Base-by-base conservation (phyloP, 164 flowering plant genomes). In the Sextonia rubra region DNA sequence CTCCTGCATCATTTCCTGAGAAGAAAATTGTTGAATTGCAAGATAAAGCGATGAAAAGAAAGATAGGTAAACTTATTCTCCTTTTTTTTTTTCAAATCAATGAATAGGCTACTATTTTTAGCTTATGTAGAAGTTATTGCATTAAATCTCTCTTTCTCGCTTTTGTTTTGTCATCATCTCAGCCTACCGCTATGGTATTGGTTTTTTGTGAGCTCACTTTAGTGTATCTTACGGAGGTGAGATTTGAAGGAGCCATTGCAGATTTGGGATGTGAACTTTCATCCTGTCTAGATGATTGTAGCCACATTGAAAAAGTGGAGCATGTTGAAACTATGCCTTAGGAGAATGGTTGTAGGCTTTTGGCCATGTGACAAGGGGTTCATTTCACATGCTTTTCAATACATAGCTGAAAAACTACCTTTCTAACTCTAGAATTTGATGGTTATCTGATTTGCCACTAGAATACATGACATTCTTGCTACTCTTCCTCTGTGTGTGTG, bases 21-120 rank as follows among this genome's bases (percentile, higher is more conserved):
- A 68, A 61, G 73, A 85, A 82, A 81, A 74, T n/a, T 70, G 49
- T 32, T 47, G 80, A 79, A 73, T 68, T 26, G 66, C 87, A 77
- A 66, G 82, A 77, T 52, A 89, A 79, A 77, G 86, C 81, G 60
- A 77, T 86, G 70, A 90, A 87, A 75, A 82, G 91, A 85, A 94
- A 94, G 75, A 71, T 82, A 62, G 94, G 97, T 94, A 85, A 77
- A 68, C 25, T 52, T 18, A 4, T 18, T 52, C n/a, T 52, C 12
- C 2, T 15, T 52, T 17, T 52, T 52, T 47, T 68, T 73, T 66
- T 56, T 56, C 18, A 9, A 61, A 74, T 37, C 15, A 44, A 23
- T 68, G 60, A 23, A 68, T 23, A 29, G 8, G 27, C 58, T 20
- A 12, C 12, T 68, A 8, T 68, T 68, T 18, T 22, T 68, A 24